These are phyloP conservation scores for Fusarium miscanthi DNA, from an alignment of 2,329 filamentous ascomycete species.

Conservation along the genomic window DNA sequence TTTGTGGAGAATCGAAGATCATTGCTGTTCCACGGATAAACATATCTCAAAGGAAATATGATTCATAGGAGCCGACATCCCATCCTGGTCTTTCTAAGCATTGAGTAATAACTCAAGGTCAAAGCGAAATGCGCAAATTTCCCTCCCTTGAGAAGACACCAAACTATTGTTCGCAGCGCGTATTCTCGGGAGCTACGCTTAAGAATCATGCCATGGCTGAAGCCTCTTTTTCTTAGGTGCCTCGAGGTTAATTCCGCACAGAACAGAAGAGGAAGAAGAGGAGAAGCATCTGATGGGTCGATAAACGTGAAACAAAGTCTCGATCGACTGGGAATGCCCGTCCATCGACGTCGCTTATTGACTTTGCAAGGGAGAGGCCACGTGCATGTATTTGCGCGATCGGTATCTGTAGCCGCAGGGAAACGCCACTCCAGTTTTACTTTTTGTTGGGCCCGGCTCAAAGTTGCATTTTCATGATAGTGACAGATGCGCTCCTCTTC, in stretches of 20 bases:
- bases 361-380: slow-evolving; percentile 21
- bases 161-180: not conserved
- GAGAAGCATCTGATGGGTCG: not conserved
- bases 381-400: slow-evolving; percentile 10
- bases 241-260: not conserved
- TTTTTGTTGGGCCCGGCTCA: not conserved
- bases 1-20: slow-evolving; percentile 19
- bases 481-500: not conserved
- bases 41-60: not conserved
- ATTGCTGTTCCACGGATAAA: not conserved
- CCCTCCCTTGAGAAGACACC: not conserved
- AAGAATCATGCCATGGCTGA: not conserved
- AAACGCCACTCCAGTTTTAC: slow-evolving; percentile 7
- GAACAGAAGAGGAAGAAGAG: not conserved
- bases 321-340: slow-evolving; percentile 14
- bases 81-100: slow-evolving; percentile 2
- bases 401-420: slow-evolving; percentile 7
- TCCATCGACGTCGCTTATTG: slow-evolving; percentile 15
- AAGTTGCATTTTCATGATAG: not conserved
- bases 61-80: not conserved
- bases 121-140: slow-evolving; percentile 11
- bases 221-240: not conserved
- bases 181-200: not conserved
- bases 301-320: slow-evolving; percentile 12
- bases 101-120: slow-evolving; percentile 1